Conservation (phyloP, 768 basidiomycete species). For the Leccinum pellstonianum region DNA sequence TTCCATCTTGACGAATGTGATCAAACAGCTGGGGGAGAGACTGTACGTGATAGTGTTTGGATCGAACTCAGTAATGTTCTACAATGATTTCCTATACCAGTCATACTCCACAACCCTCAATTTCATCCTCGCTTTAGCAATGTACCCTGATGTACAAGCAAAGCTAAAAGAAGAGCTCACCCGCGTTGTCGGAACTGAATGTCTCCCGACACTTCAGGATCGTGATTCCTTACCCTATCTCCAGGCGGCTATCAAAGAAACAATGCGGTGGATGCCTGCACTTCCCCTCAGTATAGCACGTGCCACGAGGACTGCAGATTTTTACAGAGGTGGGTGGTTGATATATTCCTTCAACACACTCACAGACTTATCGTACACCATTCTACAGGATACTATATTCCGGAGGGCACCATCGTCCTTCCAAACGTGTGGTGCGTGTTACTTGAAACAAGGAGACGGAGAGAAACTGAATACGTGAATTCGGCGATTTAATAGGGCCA, state of each 20-base stretch:
- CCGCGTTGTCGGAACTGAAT: conserved; percentile 41
- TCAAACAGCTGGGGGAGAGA: conserved; percentile 8
- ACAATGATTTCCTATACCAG: conserved; percentile 1
- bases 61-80: not conserved
- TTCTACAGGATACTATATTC: conserved; percentile 11
- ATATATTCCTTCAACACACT: not conserved
- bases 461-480: not conserved
- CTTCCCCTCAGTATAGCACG: conserved; percentile 17
- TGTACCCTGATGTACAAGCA: conserved; percentile 43
- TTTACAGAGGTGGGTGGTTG: conserved; percentile 9
- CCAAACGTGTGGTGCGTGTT: conserved; percentile 18
- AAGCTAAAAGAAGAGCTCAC: conserved; percentile 56
- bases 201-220: conserved; percentile 41
- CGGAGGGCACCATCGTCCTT: conserved; percentile 9
- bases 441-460: not conserved
- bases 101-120: conserved; percentile 18
- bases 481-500: conserved; percentile 8
- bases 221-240: conserved; percentile 49
- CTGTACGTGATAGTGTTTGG: not conserved
- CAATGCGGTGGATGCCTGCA: conserved; percentile 8
- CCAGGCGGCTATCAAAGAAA: conserved; percentile 41
- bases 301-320: conserved; percentile 5
- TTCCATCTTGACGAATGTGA: not conserved
- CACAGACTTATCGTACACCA: not conserved
- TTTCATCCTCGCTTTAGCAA: conserved; percentile 18